Evolutionary conservation across 805 yeast genomes (phyloP).

Genomic region (Barnettozyma wickerhamii): DNA sequence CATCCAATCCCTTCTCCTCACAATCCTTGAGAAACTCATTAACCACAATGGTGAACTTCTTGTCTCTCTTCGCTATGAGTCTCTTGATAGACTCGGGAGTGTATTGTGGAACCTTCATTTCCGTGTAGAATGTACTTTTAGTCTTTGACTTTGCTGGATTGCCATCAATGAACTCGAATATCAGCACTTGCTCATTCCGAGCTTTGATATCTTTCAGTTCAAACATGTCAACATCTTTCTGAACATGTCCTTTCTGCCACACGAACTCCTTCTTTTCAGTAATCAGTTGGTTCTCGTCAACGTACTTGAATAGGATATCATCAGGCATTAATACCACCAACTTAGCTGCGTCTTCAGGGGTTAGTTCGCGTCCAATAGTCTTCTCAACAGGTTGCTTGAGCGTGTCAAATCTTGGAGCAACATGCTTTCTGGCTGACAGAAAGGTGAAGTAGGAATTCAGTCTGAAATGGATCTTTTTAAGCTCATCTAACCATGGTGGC

Average conservation of each 20-base stretch:
- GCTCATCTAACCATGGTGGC: constrained; percentile 33
- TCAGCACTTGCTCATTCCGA: constrained; percentile 48
- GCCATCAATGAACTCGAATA: constrained; percentile 78
- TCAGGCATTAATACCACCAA: constrained; percentile 60
- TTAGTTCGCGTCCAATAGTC: constrained; percentile 40
- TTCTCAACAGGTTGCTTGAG: constrained; percentile 49
- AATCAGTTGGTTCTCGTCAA: constrained; percentile 67
- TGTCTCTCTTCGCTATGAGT: constrained; percentile 54
- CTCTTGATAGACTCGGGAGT: constrained; percentile 53
- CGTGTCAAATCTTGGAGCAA: constrained; percentile 52
- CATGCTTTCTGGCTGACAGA: constrained; percentile 54
- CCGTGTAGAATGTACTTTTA: constrained; percentile 37
- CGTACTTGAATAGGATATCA: constrained; percentile 67
- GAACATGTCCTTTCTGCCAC: constrained; percentile 46
- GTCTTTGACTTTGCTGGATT: constrained; percentile 45
- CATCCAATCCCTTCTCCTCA: constrained; percentile 30
- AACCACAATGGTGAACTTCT: constrained; percentile 43
- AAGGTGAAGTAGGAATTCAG: constrained; percentile 61
- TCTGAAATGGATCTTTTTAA: constrained; percentile 45
- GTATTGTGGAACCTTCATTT: constrained; percentile 46
- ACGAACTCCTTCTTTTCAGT: constrained; percentile 34
- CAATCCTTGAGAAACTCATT: constrained; percentile 32
- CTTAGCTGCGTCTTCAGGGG: constrained; percentile 56
- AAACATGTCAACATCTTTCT: constrained; percentile 50
- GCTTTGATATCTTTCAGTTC: constrained; percentile 36